Evolutionary conservation across 2,329 filamentous ascomycete genomes (phyloP).

Genomic region (Sclerotinia subarctica): DNA sequence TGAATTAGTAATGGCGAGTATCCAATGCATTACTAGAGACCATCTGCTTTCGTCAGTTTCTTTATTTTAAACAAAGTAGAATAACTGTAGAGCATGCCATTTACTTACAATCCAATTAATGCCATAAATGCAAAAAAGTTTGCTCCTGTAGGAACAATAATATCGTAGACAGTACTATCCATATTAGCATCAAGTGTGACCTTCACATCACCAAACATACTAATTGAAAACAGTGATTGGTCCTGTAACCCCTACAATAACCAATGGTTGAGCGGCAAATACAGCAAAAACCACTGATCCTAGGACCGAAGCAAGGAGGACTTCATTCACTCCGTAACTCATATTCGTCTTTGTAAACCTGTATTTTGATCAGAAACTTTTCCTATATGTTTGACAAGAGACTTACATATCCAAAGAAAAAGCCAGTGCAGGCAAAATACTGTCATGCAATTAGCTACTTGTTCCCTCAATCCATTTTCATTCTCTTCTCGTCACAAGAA

Average conservation of each 20-base stretch:
- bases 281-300: conserved; percentile 78
- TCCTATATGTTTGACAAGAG: neutral
- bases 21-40: conserved; percentile 81
- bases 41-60: conserved; percentile 52
- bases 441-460: conserved; percentile 39
- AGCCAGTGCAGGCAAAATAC: conserved; percentile 80
- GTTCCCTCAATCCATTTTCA: neutral
- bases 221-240: conserved; percentile 95
- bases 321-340: conserved; percentile 88
- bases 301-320: conserved; percentile 79
- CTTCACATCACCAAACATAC: conserved; percentile 41
- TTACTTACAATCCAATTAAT: conserved; percentile 69
- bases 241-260: conserved; percentile 87
- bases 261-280: conserved; percentile 77
- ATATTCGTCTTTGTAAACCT: conserved; percentile 76
- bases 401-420: conserved; percentile 81
- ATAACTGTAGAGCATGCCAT: neutral
- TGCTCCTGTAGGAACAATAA: conserved; percentile 71
- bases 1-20: conserved; percentile 77
- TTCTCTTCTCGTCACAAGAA: neutral
- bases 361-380: conserved; percentile 1
- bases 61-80: neutral
- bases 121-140: conserved; percentile 89
- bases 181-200: conserved; percentile 14
- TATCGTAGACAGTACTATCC: conserved; percentile 85